Conservation (phyloP, 1,139 yeast species). For the Sugiyamaella neomexicana region DNA sequence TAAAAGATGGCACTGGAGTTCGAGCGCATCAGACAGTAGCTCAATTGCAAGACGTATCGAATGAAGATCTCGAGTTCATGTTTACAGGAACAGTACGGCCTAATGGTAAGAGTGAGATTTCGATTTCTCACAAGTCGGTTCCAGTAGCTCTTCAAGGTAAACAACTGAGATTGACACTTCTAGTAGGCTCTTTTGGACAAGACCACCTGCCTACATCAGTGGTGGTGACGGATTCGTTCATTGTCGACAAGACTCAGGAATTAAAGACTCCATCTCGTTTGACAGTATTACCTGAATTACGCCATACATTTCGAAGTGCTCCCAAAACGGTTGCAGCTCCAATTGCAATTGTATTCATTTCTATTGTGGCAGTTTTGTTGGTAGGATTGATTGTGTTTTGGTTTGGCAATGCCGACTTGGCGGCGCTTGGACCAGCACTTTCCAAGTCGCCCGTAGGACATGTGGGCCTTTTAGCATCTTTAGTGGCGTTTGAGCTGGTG, state of each 20-base stretch:
- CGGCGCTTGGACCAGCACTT: conserved; percentile 29
- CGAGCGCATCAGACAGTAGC: conserved; percentile 38
- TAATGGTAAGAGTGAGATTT: conserved; percentile 34
- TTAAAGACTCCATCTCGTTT: conserved; percentile 25
- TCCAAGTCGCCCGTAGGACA: conserved; percentile 42
- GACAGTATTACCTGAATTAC: conserved; percentile 63
- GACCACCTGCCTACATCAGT: conserved; percentile 25
- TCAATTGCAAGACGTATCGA: conserved; percentile 27
- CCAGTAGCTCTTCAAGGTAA: conserved; percentile 33
- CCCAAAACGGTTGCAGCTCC: conserved; percentile 56
- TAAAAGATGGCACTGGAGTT: conserved; percentile 25
- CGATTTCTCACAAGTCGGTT: conserved; percentile 34
- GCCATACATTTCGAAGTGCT: conserved; percentile 61
- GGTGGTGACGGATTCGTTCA: conserved; percentile 22
- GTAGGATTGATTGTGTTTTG: conserved; percentile 30
- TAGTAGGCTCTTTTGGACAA: conserved; percentile 33
- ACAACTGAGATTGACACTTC: conserved; percentile 28
- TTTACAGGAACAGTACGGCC: conserved; percentile 32
- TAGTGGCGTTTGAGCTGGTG: conserved; percentile 60
- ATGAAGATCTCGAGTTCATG: conserved; percentile 31
- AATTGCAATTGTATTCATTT: conserved; percentile 56
- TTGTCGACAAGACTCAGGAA: conserved; percentile 21
- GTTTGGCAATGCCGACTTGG: conserved; percentile 28
- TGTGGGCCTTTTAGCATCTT: conserved; percentile 51
- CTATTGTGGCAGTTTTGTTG: conserved; percentile 45